Evolutionary conservation across 129 eudicot species (phyloP).

Genomic region (Artemisia tridentata): DNA sequence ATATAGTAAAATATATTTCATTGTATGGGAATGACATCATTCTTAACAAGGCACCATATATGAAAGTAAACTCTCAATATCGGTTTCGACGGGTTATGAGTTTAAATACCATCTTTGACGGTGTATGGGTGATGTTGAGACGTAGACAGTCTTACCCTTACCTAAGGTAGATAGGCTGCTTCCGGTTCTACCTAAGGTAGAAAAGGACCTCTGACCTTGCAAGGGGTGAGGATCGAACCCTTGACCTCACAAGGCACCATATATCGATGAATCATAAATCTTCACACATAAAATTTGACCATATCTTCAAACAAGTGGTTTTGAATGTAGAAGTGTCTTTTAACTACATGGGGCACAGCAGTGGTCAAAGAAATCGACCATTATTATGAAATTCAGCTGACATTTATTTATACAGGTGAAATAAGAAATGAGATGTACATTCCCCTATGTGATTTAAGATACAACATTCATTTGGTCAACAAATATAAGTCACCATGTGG

Average conservation of each 20-base stretch:
- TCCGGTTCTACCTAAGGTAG: no score
- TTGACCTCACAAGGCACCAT: slow-evolving; percentile 26
- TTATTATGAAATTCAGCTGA: slow-evolving; percentile 11
- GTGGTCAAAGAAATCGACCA: slow-evolving; percentile 32
- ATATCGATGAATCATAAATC: slow-evolving; percentile 16
- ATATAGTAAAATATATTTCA: slow-evolving; percentile 26
- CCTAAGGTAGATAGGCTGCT: no score
- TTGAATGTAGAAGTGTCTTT: slow-evolving; percentile 23
- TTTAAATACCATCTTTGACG: no score
- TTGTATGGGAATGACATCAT: slow-evolving; percentile 33
- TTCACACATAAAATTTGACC: slow-evolving; percentile 21
- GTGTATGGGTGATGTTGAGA: no score
- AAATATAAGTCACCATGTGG: slow-evolving; percentile 19
- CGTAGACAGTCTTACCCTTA: no score
- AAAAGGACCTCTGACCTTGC: no score
- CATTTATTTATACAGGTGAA: slow-evolving; percentile 17
- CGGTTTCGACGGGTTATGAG: no score
- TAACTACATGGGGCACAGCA: slow-evolving; percentile 30
- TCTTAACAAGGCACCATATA: slow-evolving; percentile 22
- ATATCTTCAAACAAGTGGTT: slow-evolving; percentile 19
- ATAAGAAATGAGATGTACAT: slow-evolving; percentile 25
- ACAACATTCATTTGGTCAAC: slow-evolving; percentile 22
- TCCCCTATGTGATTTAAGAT: slow-evolving; percentile 25
- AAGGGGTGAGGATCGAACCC: no score
- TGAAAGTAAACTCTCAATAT: no score